Conservation (phyloP, 2,329 filamentous ascomycete genomes). For the Fusarium sp. region DNA sequence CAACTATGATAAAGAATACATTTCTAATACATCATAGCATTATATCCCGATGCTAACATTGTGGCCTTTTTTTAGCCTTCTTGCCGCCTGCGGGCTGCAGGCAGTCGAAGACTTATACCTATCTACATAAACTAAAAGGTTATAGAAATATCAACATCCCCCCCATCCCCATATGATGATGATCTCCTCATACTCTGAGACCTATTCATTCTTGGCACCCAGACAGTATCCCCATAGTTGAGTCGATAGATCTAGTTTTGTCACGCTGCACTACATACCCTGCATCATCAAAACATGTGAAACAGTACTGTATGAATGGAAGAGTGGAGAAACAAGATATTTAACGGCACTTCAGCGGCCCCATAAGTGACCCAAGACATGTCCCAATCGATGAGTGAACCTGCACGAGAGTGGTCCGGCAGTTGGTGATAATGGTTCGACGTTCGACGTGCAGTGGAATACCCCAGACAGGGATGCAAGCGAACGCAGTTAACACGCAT, state of each 20-base stretch:
- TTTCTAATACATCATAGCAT: too few relatives aligned
- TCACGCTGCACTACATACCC: background rate
- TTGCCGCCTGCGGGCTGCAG: too few relatives aligned
- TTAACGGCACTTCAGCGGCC: background rate
- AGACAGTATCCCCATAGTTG: background rate
- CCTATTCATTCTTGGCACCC: background rate
- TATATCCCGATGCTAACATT: too few relatives aligned
- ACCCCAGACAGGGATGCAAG: conserved; percentile 2
- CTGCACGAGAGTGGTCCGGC: background rate
- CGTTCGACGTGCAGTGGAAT: background rate
- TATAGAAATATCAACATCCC: background rate
- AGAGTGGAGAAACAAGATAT: background rate
- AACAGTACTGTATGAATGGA: background rate
- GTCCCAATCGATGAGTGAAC: background rate
- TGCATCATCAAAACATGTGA: background rate
- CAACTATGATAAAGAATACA: too few relatives aligned
- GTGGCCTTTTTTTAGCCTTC: too few relatives aligned
- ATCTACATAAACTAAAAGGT: too few relatives aligned
- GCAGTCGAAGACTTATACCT: too few relatives aligned
- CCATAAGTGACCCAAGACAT: background rate
- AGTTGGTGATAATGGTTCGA: background rate
- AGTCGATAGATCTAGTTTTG: background rate
- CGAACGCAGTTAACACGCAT: background rate
- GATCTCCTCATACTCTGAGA: background rate
- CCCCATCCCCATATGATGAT: background rate